Base-by-base conservation (phyloP, 23 red algal genomes). In the Gracilaria gracilis region DNA sequence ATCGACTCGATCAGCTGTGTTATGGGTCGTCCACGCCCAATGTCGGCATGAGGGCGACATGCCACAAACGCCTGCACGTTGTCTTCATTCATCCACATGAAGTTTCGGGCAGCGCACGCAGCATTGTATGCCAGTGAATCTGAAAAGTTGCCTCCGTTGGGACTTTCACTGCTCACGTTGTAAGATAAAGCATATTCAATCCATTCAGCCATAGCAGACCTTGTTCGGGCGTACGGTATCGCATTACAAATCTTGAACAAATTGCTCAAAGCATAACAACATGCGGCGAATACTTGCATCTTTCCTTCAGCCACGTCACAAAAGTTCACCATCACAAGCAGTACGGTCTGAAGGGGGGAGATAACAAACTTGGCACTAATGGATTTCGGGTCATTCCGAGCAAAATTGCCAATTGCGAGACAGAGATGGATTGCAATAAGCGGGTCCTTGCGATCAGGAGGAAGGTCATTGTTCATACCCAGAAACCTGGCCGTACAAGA, bases 21-120 rank as follows among this genome's bases (percentile, higher is more conserved):
- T 8, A 75, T 21, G 16, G 69, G 69, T 17, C 5, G 69, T 23
- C 69, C 69, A 8, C 37, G 35, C 47, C 47, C 46, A 7, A 1
- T 23, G 15, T 64, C 54, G 4, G n/a, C 69, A 13, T 65, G 61
- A 1, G 37, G 3, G 39, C 69, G 42, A 23, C 69, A 44, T 19
- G 69, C 38, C 33, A 76, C 51, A 75, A 92, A 92, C 66, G 78
- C 79, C 33, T 54, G 19, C 20, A 75, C 61, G 57, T 92, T 92
- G 5, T 23, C 79, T 33, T 82, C 62, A 42, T 92, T 92, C 79
- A 67, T 71, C 88, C 88, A 92, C 40, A 83, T 92, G 14, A 83
- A 74, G 65, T 92, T 92, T 25, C 88, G 88, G 2, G 88, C 88
- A 29, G 88, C 88, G 0, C 58, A 82, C 17, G 88, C 67, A 28